Conservation (phyloP, 208 protist genomes). For the Acanthamoeba sp. region DNA sequence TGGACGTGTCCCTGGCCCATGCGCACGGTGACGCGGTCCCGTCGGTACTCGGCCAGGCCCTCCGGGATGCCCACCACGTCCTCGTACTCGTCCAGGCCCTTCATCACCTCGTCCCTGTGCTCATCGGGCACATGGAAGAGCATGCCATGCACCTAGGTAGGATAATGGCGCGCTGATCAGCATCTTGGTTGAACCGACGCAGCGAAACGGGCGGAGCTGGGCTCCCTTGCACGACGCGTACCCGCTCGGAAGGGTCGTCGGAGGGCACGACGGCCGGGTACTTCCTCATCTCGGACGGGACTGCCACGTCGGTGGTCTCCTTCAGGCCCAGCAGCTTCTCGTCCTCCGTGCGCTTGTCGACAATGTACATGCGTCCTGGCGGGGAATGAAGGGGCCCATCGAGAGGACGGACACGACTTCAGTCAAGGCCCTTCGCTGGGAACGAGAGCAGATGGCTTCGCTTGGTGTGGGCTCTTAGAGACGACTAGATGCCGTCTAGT, state of each 20-base stretch:
- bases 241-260: not conserved
- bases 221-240: not conserved
- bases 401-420: not conserved
- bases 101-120: not conserved
- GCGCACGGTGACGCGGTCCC: constrained; percentile 12
- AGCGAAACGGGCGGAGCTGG: too few relatives aligned
- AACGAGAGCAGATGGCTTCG: not conserved
- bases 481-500: not conserved
- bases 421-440: not conserved
- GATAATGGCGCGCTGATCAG: not conserved
- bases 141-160: not conserved
- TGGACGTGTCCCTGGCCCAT: not conserved
- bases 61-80: constrained; percentile 7
- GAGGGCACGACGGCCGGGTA: constrained; percentile 43
- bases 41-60: constrained; percentile 21
- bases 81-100: constrained; percentile 28
- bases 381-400: not conserved
- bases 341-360: constrained; percentile 42
- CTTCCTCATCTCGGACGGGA: constrained; percentile 6
- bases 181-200: too few relatives aligned
- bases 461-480: not conserved
- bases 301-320: constrained; percentile 14
- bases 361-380: constrained; percentile 39
- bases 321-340: constrained; percentile 9
- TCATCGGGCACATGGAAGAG: constrained; percentile 33